Evolutionary conservation across 192 early-diverging fungal species (phyloP).

Genomic region (Podila epigama): DNA sequence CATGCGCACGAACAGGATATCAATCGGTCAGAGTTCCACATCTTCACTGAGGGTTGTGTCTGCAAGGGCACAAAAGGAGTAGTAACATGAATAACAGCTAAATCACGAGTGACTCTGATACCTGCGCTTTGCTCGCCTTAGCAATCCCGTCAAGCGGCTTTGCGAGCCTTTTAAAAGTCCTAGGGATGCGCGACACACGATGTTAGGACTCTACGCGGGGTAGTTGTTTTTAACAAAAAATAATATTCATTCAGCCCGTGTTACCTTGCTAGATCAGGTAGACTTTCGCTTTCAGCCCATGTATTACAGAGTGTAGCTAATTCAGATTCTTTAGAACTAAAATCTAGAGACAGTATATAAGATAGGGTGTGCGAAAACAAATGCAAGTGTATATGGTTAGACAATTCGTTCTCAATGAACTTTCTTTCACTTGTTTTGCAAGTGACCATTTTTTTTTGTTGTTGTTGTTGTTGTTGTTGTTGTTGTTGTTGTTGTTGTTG

Average conservation of each 20-base stretch:
- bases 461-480: too few species aligned
- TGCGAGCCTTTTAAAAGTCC: conserved; percentile 30
- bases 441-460: too few species aligned
- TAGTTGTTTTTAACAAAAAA: background rate
- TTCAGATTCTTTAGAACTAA: conserved; percentile 43
- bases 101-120: background rate
- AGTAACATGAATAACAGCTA: background rate
- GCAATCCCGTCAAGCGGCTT: conserved; percentile 44
- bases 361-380: background rate
- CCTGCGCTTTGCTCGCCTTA: conserved; percentile 48
- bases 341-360: conserved; percentile 1
- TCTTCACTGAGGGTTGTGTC: background rate
- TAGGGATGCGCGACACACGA: background rate
- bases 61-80: too few species aligned
- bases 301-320: conserved; percentile 28
- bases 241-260: too few species aligned
- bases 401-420: background rate
- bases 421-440: too few species aligned
- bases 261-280: conserved; percentile 36
- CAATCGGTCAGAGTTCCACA: background rate
- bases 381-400: background rate
- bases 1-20: background rate
- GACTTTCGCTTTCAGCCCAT: conserved; percentile 20
- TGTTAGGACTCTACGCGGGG: background rate
- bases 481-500: too few species aligned